These are phyloP conservation scores for Fraxinus sp. DNA, from an alignment of 305 asterid genomes.

Conservation along the genomic window DNA sequence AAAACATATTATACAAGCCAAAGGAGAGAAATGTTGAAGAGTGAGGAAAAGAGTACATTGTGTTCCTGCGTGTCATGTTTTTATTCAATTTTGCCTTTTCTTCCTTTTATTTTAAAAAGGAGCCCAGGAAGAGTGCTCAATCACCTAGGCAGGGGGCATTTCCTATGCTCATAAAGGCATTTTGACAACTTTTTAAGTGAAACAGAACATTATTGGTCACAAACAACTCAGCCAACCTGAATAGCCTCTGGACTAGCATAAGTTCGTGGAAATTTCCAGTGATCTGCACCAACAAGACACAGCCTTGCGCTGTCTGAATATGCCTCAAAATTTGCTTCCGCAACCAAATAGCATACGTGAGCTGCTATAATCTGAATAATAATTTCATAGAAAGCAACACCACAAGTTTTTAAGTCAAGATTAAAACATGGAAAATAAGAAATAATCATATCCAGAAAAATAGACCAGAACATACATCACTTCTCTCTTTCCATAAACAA, in stretches of 20 bases:
- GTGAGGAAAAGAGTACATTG: background rate
- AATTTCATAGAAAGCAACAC: conserved; percentile 21
- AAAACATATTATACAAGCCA: background rate
- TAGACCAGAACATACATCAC: conserved; percentile 63
- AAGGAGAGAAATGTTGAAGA: background rate
- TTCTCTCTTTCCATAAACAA: conserved; percentile 95
- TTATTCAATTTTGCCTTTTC: background rate
- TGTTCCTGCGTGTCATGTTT: background rate
- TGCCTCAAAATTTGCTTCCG: conserved; percentile 85
- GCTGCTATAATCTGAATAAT: conserved; percentile 76
- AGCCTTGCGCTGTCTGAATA: conserved; percentile 87
- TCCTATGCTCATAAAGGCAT: background rate
- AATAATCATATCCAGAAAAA: conserved; percentile 12
- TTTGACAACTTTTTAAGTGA: conserved; percentile 3
- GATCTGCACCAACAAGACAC: conserved; percentile 97
- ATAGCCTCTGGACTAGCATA: conserved; percentile 91
- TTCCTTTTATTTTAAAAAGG: background rate
- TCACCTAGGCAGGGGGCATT: conserved; percentile 8
- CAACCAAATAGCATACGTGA: conserved; percentile 89
- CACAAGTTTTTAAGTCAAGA: conserved; percentile 7
- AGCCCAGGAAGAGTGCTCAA: conserved; percentile 16
- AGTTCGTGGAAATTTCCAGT: conserved; percentile 88
- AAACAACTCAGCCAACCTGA: conserved; percentile 54
- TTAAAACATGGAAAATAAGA: conserved; percentile 20
- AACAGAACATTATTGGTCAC: too few relatives aligned